phyloP scores from a whole-genome alignment of 768 basidiomycete species.

The Trametopsis cervina region DNA sequence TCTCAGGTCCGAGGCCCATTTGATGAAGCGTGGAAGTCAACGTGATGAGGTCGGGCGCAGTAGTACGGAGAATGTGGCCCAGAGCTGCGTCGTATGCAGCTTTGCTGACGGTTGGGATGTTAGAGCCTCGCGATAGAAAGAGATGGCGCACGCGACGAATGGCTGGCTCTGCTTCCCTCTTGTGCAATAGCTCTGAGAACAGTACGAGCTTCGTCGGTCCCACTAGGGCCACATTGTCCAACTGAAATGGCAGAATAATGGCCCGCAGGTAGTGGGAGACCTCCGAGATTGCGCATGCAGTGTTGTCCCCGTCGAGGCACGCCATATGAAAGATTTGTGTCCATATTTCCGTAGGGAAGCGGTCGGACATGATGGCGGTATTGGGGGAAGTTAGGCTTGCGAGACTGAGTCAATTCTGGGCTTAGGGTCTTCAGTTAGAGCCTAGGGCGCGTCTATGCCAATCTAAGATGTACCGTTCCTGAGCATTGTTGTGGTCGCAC shows the following conservation, averaged over 20 bases:
- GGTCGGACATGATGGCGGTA: slow-evolving; percentile 6
- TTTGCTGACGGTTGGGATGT: neutral
- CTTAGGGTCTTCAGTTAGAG: too few relatives aligned
- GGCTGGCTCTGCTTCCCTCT: neutral
- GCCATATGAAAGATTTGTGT: slow-evolving; percentile 5
- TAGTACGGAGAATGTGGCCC: slow-evolving; percentile 1
- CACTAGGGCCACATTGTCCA: slow-evolving; percentile 9
- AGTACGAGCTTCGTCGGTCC: neutral
- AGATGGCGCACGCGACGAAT: slow-evolving; percentile 12
- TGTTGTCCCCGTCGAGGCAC: slow-evolving; percentile 8
- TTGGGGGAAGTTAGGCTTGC: neutral
- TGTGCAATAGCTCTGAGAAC: slow-evolving; percentile 4
- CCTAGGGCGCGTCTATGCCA: too few relatives aligned
- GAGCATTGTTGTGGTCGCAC: too few relatives aligned
- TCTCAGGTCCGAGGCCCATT: neutral
- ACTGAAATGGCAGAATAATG: slow-evolving; percentile 6
- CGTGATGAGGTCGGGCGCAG: slow-evolving; percentile 6
- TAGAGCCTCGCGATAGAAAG: slow-evolving; percentile 5
- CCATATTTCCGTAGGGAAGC: slow-evolving; percentile 8
- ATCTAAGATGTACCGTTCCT: too few relatives aligned
- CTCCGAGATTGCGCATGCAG: slow-evolving; percentile 6
- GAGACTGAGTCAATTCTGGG: neutral
- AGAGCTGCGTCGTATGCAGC: neutral
- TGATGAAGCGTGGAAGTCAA: slow-evolving; percentile 6
- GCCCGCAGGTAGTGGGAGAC: slow-evolving; percentile 9